Conservation (phyloP, 805 yeast species). For the Teunomyces gatunensis region DNA sequence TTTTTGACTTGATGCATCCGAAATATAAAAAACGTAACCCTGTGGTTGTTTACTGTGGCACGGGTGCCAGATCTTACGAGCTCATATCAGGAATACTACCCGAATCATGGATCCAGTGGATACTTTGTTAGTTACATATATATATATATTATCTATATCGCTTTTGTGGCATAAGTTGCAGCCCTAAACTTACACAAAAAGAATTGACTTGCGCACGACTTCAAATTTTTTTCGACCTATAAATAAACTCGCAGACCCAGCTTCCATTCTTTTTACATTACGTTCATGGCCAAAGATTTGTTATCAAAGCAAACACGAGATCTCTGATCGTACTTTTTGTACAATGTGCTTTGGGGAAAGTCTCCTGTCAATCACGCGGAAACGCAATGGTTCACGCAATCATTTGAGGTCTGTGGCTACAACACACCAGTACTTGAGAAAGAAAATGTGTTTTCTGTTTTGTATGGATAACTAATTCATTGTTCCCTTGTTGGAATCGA, state of each 20-base stretch:
- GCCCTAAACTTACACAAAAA: slow-evolving; percentile 2
- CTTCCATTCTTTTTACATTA: slow-evolving; percentile 24
- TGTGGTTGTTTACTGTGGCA: slow-evolving; percentile 39
- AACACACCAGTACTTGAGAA: background rate
- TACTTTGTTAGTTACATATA: slow-evolving; percentile 10
- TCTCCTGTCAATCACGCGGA: slow-evolving; percentile 81
- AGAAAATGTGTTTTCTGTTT: background rate
- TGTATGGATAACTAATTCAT: slow-evolving; percentile 15
- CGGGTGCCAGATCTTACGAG: slow-evolving; percentile 42
- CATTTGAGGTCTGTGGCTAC: slow-evolving; percentile 16
- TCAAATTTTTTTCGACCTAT: background rate
- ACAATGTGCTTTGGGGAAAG: slow-evolving; percentile 75
- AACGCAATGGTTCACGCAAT: slow-evolving; percentile 43
- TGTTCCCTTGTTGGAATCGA: slow-evolving; percentile 7
- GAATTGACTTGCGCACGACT: background rate
- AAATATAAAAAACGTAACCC: slow-evolving; percentile 17
- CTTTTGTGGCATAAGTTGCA: slow-evolving; percentile 1
- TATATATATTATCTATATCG: background rate
- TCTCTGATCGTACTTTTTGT: slow-evolving; percentile 16
- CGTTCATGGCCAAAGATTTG: slow-evolving; percentile 75
- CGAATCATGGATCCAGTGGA: slow-evolving; percentile 25
- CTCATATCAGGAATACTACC: slow-evolving; percentile 32
- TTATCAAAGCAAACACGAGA: slow-evolving; percentile 71
- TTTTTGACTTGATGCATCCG: slow-evolving; percentile 37
- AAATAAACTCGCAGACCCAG: background rate